Base-by-base conservation (phyloP, 2,329 filamentous ascomycete genomes). In the Alternaria sp. region DNA sequence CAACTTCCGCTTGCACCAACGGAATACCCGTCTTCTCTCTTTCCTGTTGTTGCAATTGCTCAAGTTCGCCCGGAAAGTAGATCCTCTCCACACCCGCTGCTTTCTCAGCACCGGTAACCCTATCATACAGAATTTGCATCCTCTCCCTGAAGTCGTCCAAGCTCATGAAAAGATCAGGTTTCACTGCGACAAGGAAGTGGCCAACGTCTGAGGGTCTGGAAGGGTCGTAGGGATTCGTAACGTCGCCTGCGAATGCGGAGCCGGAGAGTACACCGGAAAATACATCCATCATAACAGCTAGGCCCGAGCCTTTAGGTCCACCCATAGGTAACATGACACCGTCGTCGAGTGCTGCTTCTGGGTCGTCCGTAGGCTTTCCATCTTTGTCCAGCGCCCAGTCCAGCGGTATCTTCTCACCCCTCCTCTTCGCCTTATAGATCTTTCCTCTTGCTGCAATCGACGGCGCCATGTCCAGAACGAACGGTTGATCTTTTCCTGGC, bases 271-370 rank as follows among this genome's bases (percentile, higher is more conserved):
- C 90, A 0, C 92, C 92, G 0, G 91, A 93, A 74, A 96, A 95
- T 1, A 96, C 91, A 74, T 96, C 93, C 93, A 96, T 96, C 91
- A 94, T 95, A 55, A 96, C 87, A 0, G 90, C 83, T 36, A 96
- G 76, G 0, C 87, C 92, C 0, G 89, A 92, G 0, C 93, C 93
- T 77, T 96, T 96, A 0, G 92, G 91, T 0, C 93, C 92, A 1
- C 92, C 92, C 90, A 95, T 93, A 0, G 92, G 92, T 12, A 95
- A 80, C 92, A 96, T 95, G 1, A 93, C 91, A 23, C 72, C 70
- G 5, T 60, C 64, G 21, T 88, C 87, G 3, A 96, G 80, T 0
- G 92, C 93, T 6, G 84, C 85, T 0, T 83, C 86, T 0, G 93
- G 91, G 69, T 96, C 91, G 57, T 90, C 88, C 0, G 91, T 93